Percentiles rank a stretch among this genome's conserved stretches.
These are phyloP conservation scores for Aspergillus floridensis DNA, from an alignment of 2,329 filamentous ascomycete genomes.

Conservation along the genomic window DNA sequence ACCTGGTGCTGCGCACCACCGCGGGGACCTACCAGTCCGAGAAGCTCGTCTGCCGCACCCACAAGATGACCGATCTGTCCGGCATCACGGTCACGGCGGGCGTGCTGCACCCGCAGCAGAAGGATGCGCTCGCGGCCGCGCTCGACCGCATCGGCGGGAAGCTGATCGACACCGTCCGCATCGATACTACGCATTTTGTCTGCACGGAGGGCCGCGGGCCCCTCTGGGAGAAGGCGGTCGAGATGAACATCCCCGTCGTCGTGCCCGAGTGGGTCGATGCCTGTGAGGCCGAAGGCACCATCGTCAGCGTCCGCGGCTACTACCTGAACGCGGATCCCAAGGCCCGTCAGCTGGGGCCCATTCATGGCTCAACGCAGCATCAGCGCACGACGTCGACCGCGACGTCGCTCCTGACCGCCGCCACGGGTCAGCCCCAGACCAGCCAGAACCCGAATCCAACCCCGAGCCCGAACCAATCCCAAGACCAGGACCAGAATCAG, in stretches of 20 bases:
- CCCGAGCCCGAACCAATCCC: not conserved
- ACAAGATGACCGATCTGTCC: slow-evolving; percentile 97
- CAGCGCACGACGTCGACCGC: slow-evolving; percentile 34
- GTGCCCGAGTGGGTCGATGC: slow-evolving; percentile 95
- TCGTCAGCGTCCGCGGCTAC: slow-evolving; percentile 91
- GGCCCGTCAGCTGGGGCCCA: slow-evolving; percentile 50
- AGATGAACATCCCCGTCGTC: slow-evolving; percentile 97
- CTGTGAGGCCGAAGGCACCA: slow-evolving; percentile 89
- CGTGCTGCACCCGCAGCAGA: slow-evolving; percentile 69
- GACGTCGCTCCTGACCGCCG: slow-evolving; percentile 17
- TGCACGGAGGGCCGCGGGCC: slow-evolving; percentile 88
- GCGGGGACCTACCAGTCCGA: slow-evolving; percentile 85
- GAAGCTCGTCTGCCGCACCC: slow-evolving; percentile 80
- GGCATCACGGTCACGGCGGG: slow-evolving; percentile 94
- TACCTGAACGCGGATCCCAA: slow-evolving; percentile 84
- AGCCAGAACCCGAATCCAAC: slow-evolving; percentile 18
- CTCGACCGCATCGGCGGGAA: slow-evolving; percentile 90
- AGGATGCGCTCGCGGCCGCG: slow-evolving; percentile 70
- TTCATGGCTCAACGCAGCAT: slow-evolving; percentile 33
- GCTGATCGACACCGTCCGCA: slow-evolving; percentile 82
- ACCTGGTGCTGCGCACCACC: slow-evolving; percentile 84
- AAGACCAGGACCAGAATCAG: not conserved
- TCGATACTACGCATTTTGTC: slow-evolving; percentile 98
- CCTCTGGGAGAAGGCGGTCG: slow-evolving; percentile 92
- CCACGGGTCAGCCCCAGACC: slow-evolving; percentile 8